These are phyloP conservation scores for Tilletia indica DNA, from an alignment of 1,284 basidiomycete species.

Conservation along the genomic window DNA sequence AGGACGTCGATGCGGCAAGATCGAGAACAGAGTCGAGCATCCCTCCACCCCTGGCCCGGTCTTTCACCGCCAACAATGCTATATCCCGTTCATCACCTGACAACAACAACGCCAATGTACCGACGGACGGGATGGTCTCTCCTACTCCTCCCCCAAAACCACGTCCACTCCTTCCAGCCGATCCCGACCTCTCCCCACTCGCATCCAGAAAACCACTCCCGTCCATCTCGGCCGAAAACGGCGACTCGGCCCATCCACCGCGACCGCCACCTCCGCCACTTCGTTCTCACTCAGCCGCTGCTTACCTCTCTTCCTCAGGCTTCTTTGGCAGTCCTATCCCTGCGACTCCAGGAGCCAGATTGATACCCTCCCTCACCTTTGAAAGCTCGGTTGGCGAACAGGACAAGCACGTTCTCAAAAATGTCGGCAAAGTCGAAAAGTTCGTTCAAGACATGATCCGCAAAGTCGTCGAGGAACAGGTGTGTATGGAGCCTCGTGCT, in stretches of 20 bases:
- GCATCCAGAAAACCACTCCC: neutral
- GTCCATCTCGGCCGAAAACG: neutral
- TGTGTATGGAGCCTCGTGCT: neutral
- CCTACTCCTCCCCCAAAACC: neutral
- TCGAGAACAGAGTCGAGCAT: neutral
- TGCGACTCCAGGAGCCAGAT: conserved; percentile 65
- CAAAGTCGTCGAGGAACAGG: conserved; percentile 73
- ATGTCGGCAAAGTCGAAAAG: conserved; percentile 91
- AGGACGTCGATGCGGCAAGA: neutral
- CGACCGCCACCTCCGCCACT: conserved; percentile 4
- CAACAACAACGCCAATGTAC: neutral
- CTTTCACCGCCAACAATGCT: neutral
- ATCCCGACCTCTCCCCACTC: neutral
- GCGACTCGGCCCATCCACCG: neutral
- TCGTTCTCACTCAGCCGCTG: conserved; percentile 6
- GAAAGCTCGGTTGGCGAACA: conserved; percentile 95
- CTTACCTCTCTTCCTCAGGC: neutral
- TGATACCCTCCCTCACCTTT: conserved; percentile 87
- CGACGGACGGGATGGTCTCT: neutral
- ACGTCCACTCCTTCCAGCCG: neutral
- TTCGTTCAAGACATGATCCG: conserved; percentile 93
- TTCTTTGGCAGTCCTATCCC: neutral
- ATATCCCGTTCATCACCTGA: neutral
- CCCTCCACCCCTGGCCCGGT: neutral
- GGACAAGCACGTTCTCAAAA: conserved; percentile 92